Percentiles rank a stretch among this genome's conserved stretches.
Conservation (phyloP, 169 alveolate genomes). For the Fabrea salina region DNA sequence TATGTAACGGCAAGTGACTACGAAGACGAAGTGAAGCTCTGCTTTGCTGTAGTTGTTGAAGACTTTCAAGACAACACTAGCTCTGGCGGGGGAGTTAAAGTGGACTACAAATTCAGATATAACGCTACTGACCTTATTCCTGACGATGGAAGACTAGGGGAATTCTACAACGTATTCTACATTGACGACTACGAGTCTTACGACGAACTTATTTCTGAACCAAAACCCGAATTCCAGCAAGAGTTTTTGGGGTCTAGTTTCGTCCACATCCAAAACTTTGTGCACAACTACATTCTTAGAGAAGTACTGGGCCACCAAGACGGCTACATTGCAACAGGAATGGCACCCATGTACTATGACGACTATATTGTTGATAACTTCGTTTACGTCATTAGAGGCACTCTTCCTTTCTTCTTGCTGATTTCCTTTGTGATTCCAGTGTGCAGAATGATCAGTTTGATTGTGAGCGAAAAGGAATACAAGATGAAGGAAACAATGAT, state of each 20-base stretch:
- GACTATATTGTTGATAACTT: not conserved
- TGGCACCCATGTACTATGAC: not conserved
- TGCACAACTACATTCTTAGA: not conserved
- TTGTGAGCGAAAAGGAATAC: conserved; percentile 72
- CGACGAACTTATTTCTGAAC: not conserved
- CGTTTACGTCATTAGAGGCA: not conserved
- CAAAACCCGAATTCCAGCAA: not conserved
- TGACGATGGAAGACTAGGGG: not conserved
- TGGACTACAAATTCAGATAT: not conserved
- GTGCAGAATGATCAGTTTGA: conserved; percentile 33
- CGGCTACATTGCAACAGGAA: not conserved
- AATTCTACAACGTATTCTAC: not conserved
- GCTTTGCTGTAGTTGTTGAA: conserved; percentile 1
- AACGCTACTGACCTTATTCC: not conserved
- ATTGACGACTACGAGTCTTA: not conserved
- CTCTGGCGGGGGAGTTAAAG: not conserved
- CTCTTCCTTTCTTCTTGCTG: conserved; percentile 6
- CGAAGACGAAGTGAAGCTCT: not conserved
- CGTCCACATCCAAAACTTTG: not conserved
- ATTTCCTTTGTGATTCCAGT: conserved; percentile 9
- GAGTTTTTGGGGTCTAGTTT: not conserved
- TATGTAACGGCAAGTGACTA: not conserved
- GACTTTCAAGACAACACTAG: not conserved
- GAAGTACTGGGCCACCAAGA: not conserved
- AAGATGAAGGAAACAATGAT: conserved; percentile 78